Evolutionary conservation across 495 filamentous ascomycete species (phyloP).

Genomic region (Barbatosphaeria neglecta): DNA sequence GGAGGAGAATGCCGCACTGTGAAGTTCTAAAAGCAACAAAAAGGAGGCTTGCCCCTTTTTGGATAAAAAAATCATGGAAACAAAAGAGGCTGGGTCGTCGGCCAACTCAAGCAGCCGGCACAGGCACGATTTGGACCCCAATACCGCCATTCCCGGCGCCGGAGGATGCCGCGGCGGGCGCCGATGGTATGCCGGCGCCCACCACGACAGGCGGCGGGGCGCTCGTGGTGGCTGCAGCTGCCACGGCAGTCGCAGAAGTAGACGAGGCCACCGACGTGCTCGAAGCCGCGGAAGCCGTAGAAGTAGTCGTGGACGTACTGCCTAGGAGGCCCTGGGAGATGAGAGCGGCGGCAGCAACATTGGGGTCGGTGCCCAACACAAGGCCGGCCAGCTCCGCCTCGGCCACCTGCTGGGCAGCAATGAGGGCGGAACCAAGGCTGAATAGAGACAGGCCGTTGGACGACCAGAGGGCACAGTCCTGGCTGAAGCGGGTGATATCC

Average conservation of each 20-base stretch:
- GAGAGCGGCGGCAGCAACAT: neutral
- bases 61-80: too few relatives aligned
- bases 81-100: too few relatives aligned
- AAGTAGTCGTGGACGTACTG: neutral
- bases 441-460: conserved; percentile 13
- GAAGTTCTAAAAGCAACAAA: too few relatives aligned
- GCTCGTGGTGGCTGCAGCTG: neutral
- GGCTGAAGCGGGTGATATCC: conserved; percentile 13
- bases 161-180: neutral
- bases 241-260: neutral
- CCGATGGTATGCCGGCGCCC: neutral
- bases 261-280: neutral
- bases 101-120: neutral
- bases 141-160: too few relatives aligned
- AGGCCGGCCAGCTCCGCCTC: conserved; percentile 3
- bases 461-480: conserved; percentile 15
- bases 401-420: conserved; percentile 9
- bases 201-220: neutral
- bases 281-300: neutral
- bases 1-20: too few relatives aligned
- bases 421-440: conserved; percentile 8
- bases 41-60: too few relatives aligned
- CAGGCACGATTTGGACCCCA: neutral
- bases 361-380: neutral
- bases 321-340: neutral